phyloP scores from a whole-genome alignment of 1,284 basidiomycete genomes.

The Marasmius tenuissimus region DNA sequence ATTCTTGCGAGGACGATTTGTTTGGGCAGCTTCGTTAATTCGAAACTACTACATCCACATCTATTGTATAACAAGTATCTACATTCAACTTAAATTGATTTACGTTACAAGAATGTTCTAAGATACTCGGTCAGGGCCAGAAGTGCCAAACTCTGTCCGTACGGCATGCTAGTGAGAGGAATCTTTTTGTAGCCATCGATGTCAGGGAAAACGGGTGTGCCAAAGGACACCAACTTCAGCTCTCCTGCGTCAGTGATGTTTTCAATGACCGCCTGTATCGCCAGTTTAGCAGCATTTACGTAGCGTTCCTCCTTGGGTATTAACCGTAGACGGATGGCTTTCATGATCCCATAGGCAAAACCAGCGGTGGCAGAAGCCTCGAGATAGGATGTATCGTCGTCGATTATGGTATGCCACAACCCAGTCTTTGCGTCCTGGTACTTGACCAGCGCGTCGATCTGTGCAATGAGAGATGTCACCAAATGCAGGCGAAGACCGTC shows the following conservation, averaged over 20 bases:
- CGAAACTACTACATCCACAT: neutral
- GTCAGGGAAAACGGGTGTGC: constrained; percentile 57
- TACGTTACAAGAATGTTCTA: constrained; percentile 37
- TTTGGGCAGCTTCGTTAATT: no score
- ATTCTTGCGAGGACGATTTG: neutral
- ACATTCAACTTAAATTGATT: neutral
- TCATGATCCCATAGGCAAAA: constrained; percentile 61
- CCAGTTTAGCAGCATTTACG: constrained; percentile 42
- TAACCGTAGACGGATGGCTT: constrained; percentile 49
- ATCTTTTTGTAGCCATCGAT: constrained; percentile 57
- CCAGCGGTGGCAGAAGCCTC: constrained; percentile 63
- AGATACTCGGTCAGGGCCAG: constrained; percentile 47
- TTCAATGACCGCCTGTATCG: constrained; percentile 51
- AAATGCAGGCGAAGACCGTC: constrained; percentile 51
- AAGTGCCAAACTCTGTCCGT: constrained; percentile 60
- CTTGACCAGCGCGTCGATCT: constrained; percentile 54
- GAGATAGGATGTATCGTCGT: constrained; percentile 57
- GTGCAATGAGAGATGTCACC: constrained; percentile 45
- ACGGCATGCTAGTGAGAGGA: constrained; percentile 63
- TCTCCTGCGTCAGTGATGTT: constrained; percentile 56
- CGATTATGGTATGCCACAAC: constrained; percentile 63
- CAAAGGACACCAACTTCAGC: constrained; percentile 56
- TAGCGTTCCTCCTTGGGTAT: constrained; percentile 48
- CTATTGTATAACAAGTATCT: neutral
- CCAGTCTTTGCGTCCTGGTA: constrained; percentile 51